Percentiles rank a stretch among this genome's conserved stretches.
phyloP scores from a whole-genome alignment of 768 basidiomycete genomes.

The Termitomyces bulborhizus region DNA sequence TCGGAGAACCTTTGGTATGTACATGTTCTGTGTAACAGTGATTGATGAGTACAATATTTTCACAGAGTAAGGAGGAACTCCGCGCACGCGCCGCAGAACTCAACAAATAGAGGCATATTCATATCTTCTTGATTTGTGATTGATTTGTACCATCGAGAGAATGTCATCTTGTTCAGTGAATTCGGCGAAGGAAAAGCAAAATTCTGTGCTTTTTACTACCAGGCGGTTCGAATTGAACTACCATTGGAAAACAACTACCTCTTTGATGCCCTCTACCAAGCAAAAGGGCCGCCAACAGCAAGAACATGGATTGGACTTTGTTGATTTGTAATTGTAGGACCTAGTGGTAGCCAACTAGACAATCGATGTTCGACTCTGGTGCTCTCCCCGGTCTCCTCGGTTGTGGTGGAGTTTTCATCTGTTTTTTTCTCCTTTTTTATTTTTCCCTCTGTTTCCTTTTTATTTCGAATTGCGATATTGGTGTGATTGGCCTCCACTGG shows the following conservation, averaged over 20 bases:
- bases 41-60: background rate
- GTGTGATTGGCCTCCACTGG: background rate
- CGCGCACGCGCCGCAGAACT: conserved; percentile 38
- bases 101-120: conserved; percentile 19
- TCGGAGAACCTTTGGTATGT: conserved; percentile 45
- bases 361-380: too few relatives aligned
- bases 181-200: too few relatives aligned
- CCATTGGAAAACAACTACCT: background rate
- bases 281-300: too few relatives aligned
- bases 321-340: background rate
- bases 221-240: background rate
- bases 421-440: too few relatives aligned
- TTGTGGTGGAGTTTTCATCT: background rate
- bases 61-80: conserved; percentile 48
- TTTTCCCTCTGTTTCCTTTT: background rate
- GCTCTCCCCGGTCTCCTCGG: background rate
- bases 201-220: too few relatives aligned
- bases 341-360: too few relatives aligned
- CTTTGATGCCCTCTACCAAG: too few relatives aligned
- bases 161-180: too few relatives aligned
- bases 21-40: background rate
- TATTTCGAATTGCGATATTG: background rate
- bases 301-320: too few relatives aligned
- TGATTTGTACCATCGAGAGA: too few relatives aligned
- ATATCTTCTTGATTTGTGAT: too few relatives aligned